Evolutionary conservation across 257 asterid genomes (phyloP).

Genomic region (Scutellaria baicalensis): DNA sequence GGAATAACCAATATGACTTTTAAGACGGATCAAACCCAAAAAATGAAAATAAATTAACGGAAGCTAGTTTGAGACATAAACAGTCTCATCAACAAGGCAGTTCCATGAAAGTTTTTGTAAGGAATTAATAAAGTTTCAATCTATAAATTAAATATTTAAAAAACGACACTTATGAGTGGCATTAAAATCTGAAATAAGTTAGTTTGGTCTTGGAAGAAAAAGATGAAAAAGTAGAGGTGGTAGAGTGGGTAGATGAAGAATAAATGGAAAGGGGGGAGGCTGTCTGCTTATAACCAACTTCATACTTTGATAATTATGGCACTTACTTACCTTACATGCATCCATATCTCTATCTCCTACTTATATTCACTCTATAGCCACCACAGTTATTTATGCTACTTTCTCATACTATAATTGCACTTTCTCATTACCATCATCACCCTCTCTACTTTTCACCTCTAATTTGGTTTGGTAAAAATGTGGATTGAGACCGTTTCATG

Average conservation of each 20-base stretch:
- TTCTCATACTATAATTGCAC: neutral
- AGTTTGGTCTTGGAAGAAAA: neutral
- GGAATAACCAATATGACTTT: too few relatives aligned
- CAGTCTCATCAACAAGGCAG: too few relatives aligned
- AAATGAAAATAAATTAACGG: too few relatives aligned
- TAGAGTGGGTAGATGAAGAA: neutral
- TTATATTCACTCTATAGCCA: neutral
- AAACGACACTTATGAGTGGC: too few relatives aligned
- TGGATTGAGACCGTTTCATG: too few relatives aligned
- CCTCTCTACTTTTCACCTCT: too few relatives aligned
- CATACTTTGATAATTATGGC: conserved; percentile 3
- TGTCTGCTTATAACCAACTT: neutral
- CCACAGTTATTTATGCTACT: conserved; percentile 13
- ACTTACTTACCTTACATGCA: neutral
- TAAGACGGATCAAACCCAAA: too few relatives aligned
- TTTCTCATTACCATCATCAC: neutral
- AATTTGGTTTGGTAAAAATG: too few relatives aligned
- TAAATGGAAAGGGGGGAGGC: conserved; percentile 11
- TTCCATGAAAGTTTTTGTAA: too few relatives aligned
- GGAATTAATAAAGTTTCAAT: too few relatives aligned
- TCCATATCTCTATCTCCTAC: neutral
- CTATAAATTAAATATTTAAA: too few relatives aligned
- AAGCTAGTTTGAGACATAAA: too few relatives aligned
- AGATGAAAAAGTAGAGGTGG: neutral
- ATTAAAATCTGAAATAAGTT: neutral